Conservation (phyloP, 1,139 yeast species). For the Geotrichum klebahnii region DNA sequence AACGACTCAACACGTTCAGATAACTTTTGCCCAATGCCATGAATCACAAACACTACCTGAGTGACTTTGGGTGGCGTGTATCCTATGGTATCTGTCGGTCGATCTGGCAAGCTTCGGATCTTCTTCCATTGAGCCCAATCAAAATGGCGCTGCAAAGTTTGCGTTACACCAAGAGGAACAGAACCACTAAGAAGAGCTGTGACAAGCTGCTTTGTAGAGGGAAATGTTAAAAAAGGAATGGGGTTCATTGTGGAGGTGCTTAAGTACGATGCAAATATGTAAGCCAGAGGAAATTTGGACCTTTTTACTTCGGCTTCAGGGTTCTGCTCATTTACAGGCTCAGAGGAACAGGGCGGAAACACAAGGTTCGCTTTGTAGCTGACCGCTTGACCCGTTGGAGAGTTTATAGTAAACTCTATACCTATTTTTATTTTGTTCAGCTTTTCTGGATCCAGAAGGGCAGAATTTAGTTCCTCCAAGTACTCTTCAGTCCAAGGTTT, state of each 20-base stretch:
- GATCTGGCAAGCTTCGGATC: slow-evolving; percentile 31
- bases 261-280: slow-evolving; percentile 26
- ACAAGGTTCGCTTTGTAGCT: slow-evolving; percentile 30
- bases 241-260: slow-evolving; percentile 24
- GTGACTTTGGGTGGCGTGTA: slow-evolving; percentile 33
- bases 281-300: slow-evolving; percentile 28
- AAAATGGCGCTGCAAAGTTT: slow-evolving; percentile 32
- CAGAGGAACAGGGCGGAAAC: slow-evolving; percentile 32
- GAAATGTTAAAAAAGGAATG: slow-evolving; percentile 27
- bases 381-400: slow-evolving; percentile 20
- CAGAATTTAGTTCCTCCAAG: slow-evolving; percentile 34
- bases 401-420: slow-evolving; percentile 25
- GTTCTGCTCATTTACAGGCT: neutral
- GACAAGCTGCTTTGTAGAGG: slow-evolving; percentile 29
- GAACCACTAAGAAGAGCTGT: slow-evolving; percentile 31
- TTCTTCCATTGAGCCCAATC: slow-evolving; percentile 35
- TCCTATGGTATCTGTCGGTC: slow-evolving; percentile 33
- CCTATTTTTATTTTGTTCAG: slow-evolving; percentile 32
- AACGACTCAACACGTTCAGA: slow-evolving; percentile 76
- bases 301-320: slow-evolving; percentile 5
- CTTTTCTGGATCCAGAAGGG: slow-evolving; percentile 36
- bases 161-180: slow-evolving; percentile 32
- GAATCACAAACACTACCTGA: slow-evolving; percentile 78
- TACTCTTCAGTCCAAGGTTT: slow-evolving; percentile 39
- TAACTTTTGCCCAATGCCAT: slow-evolving; percentile 89